Evolutionary conservation across 169 alveolate species (phyloP).

Genomic region (Eimeria necatrix): DNA sequence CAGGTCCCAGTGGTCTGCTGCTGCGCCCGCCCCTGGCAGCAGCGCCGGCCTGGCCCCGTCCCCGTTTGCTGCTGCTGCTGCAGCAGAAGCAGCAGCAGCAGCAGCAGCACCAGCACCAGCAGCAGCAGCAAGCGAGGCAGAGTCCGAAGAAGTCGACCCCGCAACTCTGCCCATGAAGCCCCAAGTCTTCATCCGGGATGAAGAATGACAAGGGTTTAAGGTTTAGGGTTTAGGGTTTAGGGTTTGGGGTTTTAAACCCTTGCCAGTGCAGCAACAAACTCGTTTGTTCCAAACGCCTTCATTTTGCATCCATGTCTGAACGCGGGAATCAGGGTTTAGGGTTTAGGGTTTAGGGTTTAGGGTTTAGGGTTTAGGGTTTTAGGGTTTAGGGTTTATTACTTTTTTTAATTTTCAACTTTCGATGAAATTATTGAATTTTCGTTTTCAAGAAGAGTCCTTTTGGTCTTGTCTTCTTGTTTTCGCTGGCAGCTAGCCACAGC

Average conservation of each 20-base stretch:
- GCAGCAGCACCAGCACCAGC: conserved; percentile 15
- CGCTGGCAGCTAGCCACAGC: no score
- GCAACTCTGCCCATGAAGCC: conserved; percentile 15
- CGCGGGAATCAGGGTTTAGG: no score
- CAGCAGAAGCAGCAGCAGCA: conserved; percentile 25
- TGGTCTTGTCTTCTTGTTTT: no score
- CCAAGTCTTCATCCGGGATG: background rate
- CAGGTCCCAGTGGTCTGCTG: background rate
- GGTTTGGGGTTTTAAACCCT: background rate
- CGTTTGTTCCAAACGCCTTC: no score
- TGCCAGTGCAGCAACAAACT: no score
- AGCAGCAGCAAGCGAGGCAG: conserved; percentile 18
- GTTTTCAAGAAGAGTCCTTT: no score
- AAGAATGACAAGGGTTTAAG: background rate
- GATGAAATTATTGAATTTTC: no score
- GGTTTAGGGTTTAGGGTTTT: no score
- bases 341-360: no score
- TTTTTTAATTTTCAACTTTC: no score
- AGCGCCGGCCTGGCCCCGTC: background rate
- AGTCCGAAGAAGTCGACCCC: background rate
- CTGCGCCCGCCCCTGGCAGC: background rate
- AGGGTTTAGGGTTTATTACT: no score
- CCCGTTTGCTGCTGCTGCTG: conserved; percentile 22
- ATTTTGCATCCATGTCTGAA: no score
- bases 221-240: background rate